These are phyloP conservation scores for Curvularia verruculosa DNA, from an alignment of 2,329 filamentous ascomycete genomes.

Conservation along the genomic window DNA sequence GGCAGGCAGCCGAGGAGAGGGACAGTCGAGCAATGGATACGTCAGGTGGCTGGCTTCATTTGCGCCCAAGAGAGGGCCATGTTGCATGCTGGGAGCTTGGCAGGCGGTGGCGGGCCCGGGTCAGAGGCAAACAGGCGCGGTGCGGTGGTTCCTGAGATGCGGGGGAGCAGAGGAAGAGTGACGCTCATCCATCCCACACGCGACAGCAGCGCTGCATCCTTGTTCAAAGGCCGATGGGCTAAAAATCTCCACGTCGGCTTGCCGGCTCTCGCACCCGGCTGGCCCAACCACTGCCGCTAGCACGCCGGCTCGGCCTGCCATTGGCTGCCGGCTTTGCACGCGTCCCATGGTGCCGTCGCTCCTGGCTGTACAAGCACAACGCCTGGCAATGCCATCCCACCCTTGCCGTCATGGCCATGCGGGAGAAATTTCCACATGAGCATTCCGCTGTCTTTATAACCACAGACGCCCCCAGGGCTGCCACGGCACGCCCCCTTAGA, in stretches of 20 bases:
- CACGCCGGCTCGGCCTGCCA: constrained; percentile 20
- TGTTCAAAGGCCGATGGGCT: constrained; percentile 44
- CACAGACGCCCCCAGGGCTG: constrained; percentile 32
- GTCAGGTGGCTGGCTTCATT: neutral
- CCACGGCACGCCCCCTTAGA: constrained; percentile 18
- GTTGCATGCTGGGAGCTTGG: neutral
- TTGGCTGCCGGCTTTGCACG: constrained; percentile 32
- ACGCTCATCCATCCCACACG: constrained; percentile 43
- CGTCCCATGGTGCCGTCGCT: constrained; percentile 40
- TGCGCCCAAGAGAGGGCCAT: neutral
- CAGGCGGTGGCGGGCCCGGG: constrained; percentile 17
- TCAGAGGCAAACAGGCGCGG: constrained; percentile 3
- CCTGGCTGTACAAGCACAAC: constrained; percentile 26
- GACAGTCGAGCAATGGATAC: neutral
- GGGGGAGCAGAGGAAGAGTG: constrained; percentile 44
- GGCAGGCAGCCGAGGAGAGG: too few relatives aligned
- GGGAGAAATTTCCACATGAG: constrained; percentile 33
- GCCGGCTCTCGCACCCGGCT: constrained; percentile 25
- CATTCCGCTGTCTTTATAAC: constrained; percentile 30
- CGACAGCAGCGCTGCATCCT: constrained; percentile 27
- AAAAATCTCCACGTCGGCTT: constrained; percentile 20
- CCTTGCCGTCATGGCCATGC: constrained; percentile 39
- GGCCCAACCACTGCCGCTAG: constrained; percentile 18
- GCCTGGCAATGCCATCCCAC: constrained; percentile 37
- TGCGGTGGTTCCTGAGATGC: constrained; percentile 33